Percentiles rank a stretch among this genome's conserved stretches.
phyloP scores from a whole-genome alignment of 140 eudicot species.

The Anethum foeniculum region DNA sequence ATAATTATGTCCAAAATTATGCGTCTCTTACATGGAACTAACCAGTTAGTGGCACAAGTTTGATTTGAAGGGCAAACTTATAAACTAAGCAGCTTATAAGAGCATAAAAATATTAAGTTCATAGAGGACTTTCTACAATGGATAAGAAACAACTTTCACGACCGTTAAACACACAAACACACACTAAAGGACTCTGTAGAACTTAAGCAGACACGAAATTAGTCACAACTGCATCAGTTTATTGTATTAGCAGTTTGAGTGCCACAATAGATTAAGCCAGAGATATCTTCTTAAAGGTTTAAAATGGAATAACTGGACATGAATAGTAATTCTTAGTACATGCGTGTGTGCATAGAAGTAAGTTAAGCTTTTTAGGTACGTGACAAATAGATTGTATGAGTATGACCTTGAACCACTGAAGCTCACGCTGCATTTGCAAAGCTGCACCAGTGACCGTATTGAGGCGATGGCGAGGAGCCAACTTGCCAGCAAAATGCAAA shows the following conservation, averaged over 20 bases:
- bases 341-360: too few species aligned
- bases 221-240: neutral
- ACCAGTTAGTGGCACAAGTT: too few species aligned
- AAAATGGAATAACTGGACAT: neutral
- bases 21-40: neutral
- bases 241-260: neutral
- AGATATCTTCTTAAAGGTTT: neutral
- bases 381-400: neutral
- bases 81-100: neutral
- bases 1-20: neutral
- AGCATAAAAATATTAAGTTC: neutral
- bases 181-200: neutral
- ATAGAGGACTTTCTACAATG: neutral
- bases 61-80: neutral
- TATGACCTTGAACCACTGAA: slow-evolving; percentile 38
- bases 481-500: slow-evolving; percentile 32
- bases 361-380: too few species aligned
- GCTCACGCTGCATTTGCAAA: slow-evolving; percentile 42
- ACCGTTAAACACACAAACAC: neutral
- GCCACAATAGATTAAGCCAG: neutral
- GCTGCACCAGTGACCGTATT: slow-evolving; percentile 38
- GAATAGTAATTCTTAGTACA: neutral
- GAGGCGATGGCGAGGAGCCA: slow-evolving; percentile 24
- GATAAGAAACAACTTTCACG: neutral
- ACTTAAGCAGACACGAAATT: neutral